Base-by-base conservation (phyloP, 2,329 filamentous ascomycete genomes). In the Fusarium penzigii region DNA sequence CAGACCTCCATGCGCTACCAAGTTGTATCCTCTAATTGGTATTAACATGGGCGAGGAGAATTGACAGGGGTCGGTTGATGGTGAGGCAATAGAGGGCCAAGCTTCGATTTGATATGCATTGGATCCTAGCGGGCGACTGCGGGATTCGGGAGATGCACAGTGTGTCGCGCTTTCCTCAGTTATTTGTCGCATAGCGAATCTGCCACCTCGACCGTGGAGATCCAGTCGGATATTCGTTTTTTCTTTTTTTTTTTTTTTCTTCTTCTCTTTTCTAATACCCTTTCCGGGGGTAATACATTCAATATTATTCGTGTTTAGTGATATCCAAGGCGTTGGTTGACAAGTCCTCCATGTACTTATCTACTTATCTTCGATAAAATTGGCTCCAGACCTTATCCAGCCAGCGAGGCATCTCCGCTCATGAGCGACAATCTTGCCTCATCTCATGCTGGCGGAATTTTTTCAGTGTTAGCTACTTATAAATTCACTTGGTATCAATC, bases 121-220 rank as follows among this genome's bases (percentile, higher is more conserved):
- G 42, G 57, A 44, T 41, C 39, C 16, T 38, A 53, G 53, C 52
- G 51, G 49, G 46, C 60, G 46, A 50, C 53, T 48, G 49, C 58
- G 52, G 56, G 45, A 60, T 52, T 38, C 49, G 58, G 60, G 56
- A 62, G 56, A 62, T 56, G 61, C 61, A 62, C 55, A 58, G 60
- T 61, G 60, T 36, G 5, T 36, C 32, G 32, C 13, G 32, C 9
- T 36, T 14, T 36, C 10, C 32, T 5, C 32, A 36, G 3, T 36
- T 36, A 36, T 36, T 36, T 14, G 9, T 36, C 10, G 32, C 10
- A 36, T 36, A 14, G 9, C 32, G 5, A 5, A 36, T 36, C 32
- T 12, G 10, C 32, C 32, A 36, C 3, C 13, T 36, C 32, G n/a
- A n/a, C n/a, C n/a, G 36, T 39, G 48, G 50, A 59, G 55, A 43